These are phyloP conservation scores for Eimeria zaria DNA, from an alignment of 169 alveolate species.

Conservation along the genomic window DNA sequence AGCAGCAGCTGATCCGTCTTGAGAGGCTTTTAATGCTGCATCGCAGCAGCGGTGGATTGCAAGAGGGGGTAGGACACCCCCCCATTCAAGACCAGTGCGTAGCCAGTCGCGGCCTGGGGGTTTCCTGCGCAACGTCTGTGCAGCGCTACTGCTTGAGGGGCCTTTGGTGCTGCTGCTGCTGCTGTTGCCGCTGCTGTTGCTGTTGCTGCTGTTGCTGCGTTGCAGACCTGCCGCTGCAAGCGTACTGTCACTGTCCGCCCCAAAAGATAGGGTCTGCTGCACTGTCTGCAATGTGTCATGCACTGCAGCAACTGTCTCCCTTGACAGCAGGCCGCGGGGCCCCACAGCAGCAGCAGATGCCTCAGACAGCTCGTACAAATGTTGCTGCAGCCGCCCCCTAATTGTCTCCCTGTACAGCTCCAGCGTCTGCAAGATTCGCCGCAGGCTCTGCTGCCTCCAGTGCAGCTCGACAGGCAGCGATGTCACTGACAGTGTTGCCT, in stretches of 20 bases:
- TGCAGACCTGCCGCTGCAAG: not conserved
- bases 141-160: not conserved
- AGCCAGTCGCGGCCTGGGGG: conserved; percentile 29
- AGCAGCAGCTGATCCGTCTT: not conserved
- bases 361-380: conserved; percentile 65
- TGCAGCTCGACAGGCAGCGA: conserved; percentile 85
- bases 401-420: conserved; percentile 38
- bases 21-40: not conserved
- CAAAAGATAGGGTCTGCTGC: conserved; percentile 77
- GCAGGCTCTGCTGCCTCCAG: conserved; percentile 86
- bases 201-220: too few relatives aligned
- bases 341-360: conserved; percentile 76
- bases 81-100: conserved; percentile 13
- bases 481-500: conserved; percentile 79
- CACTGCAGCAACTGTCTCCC: conserved; percentile 78
- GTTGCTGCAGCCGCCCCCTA: conserved; percentile 49
- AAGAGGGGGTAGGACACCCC: conserved; percentile 15
- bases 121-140: not conserved
- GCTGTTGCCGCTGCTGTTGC: too few relatives aligned
- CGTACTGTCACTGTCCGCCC: not conserved
- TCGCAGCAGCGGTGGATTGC: not conserved
- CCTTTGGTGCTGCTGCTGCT: not conserved
- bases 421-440: conserved; percentile 65
- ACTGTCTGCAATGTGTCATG: conserved; percentile 78
- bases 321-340: conserved; percentile 67